Evolutionary conservation across 768 basidiomycete genomes (phyloP).

Genomic region (Panaeolus papilionaceus): DNA sequence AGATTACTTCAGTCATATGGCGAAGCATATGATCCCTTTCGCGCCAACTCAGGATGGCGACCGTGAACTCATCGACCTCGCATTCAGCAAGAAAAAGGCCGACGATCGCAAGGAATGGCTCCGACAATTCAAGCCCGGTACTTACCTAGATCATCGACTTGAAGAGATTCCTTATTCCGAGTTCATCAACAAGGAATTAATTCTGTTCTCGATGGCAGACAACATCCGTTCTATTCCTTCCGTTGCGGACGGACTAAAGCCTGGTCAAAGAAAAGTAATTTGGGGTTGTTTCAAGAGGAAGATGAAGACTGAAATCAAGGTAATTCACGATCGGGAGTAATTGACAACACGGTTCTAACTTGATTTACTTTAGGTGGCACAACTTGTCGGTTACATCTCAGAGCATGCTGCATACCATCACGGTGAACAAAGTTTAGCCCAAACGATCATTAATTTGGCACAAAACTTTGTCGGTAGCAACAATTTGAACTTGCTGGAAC

Average conservation of each 20-base stretch:
- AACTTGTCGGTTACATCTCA: constrained; percentile 93
- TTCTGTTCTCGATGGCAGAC: constrained; percentile 99
- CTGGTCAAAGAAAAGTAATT: constrained; percentile 95
- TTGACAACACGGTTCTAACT: background rate
- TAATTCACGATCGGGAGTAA: constrained; percentile 30
- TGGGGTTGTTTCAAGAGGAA: constrained; percentile 98
- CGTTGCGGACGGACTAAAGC: constrained; percentile 92
- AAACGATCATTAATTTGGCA: constrained; percentile 93
- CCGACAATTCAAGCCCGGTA: constrained; percentile 94
- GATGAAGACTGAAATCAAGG: constrained; percentile 91
- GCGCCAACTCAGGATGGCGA: constrained; percentile 82
- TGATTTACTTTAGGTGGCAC: constrained; percentile 68
- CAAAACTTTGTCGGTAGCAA: constrained; percentile 96
- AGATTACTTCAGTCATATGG: constrained; percentile 91
- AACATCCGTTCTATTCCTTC: constrained; percentile 98
- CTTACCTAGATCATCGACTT: constrained; percentile 88
- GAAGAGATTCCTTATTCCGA: constrained; percentile 88
- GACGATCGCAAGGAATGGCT: constrained; percentile 99
- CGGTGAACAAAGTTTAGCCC: constrained; percentile 86
- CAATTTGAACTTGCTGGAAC: constrained; percentile 87
- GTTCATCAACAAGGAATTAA: constrained; percentile 98
- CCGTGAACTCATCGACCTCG: constrained; percentile 90
- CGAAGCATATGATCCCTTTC: constrained; percentile 95
- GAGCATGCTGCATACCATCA: constrained; percentile 98
- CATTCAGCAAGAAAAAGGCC: constrained; percentile 99